Percentiles rank a stretch among this genome's conserved stretches.
These are phyloP conservation scores for Penicillium sp. DNA, from an alignment of 2,329 filamentous ascomycete species.

Conservation along the genomic window DNA sequence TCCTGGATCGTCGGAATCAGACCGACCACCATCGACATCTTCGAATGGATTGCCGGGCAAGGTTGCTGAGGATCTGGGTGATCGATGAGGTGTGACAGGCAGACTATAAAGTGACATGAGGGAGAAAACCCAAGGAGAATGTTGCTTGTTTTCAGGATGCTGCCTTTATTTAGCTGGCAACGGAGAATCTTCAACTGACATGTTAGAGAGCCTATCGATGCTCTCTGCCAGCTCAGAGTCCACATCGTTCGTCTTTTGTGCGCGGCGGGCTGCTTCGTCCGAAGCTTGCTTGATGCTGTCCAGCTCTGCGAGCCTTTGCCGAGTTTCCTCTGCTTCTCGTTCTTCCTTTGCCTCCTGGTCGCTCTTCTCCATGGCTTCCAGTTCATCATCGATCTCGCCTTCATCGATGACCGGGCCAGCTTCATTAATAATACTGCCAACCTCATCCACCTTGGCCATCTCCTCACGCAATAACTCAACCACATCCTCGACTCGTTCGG, in stretches of 20 bases:
- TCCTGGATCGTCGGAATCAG: constrained; percentile 16
- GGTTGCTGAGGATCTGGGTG: not conserved
- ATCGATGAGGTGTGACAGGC: not conserved
- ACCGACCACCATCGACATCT: not conserved
- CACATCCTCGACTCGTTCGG: constrained; percentile 71
- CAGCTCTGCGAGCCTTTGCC: constrained; percentile 51
- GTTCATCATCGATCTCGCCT: constrained; percentile 80
- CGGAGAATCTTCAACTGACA: constrained; percentile 41
- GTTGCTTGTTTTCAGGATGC: not conserved
- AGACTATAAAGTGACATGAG: not conserved
- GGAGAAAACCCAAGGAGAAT: not conserved
- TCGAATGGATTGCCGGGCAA: not conserved
- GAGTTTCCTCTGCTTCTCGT: constrained; percentile 51
- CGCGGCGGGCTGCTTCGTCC: constrained; percentile 38
- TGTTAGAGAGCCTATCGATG: constrained; percentile 40
- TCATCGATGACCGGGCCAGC: constrained; percentile 66
- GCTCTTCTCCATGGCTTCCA: constrained; percentile 71
- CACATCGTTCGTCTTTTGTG: constrained; percentile 25
- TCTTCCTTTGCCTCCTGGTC: constrained; percentile 50
- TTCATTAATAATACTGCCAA: constrained; percentile 74
- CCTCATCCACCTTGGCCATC: constrained; percentile 79
- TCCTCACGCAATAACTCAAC: constrained; percentile 75
- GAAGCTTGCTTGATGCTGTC: constrained; percentile 44
- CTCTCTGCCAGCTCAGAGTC: constrained; percentile 39
- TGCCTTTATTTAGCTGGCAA: constrained; percentile 21